These are phyloP conservation scores for Coemansia sp. DNA, from an alignment of 192 early-diverging fungal genomes.

Conservation along the genomic window DNA sequence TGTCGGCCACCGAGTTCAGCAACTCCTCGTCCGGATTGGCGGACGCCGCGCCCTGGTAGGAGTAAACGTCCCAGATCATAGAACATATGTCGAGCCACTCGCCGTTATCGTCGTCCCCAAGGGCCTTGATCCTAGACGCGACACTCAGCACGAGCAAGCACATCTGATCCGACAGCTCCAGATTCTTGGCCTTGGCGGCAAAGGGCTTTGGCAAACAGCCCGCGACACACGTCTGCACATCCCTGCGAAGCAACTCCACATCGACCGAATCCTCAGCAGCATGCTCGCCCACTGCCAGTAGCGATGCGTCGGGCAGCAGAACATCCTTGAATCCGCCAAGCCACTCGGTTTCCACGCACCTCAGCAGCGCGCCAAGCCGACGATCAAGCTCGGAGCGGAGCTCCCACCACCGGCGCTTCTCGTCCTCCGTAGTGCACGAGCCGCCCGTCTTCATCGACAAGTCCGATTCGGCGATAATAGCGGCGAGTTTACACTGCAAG, in stretches of 20 bases:
- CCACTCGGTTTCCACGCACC: constrained; percentile 75
- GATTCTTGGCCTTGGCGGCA: constrained; percentile 23
- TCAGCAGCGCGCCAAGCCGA: constrained; percentile 63
- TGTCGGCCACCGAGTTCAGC: constrained; percentile 62
- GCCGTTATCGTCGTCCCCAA: constrained; percentile 40
- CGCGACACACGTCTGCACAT: constrained; percentile 22
- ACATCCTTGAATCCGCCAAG: constrained; percentile 74
- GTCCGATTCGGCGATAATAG: constrained; percentile 70
- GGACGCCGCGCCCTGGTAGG: constrained; percentile 58
- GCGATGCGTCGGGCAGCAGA: constrained; percentile 11
- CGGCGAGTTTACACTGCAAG: constrained; percentile 48
- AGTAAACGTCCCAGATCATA: constrained; percentile 55
- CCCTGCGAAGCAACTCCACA: constrained; percentile 1
- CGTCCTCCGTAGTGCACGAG: constrained; percentile 54
- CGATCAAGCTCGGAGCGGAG: constrained; percentile 69
- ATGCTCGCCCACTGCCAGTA: too few species aligned
- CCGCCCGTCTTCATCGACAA: constrained; percentile 61
- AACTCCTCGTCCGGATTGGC: constrained; percentile 44
- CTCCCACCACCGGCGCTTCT: constrained; percentile 85
- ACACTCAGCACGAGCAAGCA: constrained; percentile 58
- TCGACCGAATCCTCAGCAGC: not conserved
- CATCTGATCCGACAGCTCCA: constrained; percentile 27
- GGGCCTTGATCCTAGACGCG: constrained; percentile 29
- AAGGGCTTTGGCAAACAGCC: constrained; percentile 15
- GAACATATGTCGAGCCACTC: constrained; percentile 42